Base-by-base conservation (phyloP, 2,329 filamentous ascomycete genomes). In the Trichophyton equinum region DNA sequence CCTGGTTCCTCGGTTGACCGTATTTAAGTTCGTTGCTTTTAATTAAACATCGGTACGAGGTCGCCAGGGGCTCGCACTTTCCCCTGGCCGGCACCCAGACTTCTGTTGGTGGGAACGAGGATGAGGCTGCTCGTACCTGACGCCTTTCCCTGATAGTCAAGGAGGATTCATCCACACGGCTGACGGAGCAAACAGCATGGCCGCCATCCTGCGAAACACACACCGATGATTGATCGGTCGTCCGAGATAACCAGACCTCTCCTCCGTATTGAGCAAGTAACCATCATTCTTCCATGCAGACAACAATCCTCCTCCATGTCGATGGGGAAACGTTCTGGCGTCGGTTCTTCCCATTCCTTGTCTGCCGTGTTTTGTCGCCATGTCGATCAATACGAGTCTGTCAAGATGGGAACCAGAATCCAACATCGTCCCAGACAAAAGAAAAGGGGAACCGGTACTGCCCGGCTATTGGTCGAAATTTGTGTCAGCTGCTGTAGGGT, bases 381-480 rank as follows among this genome's bases (percentile, higher is more conserved):
- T 55, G 51, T 55, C 51, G 51, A 55, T 55, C 51, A 55, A 55
- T 55, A 55, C 51, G 51, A 55, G 51, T 13, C 51, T 20, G 51
- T 36, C 30, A 7, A n/a, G 22, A 51, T 33, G 15, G 27, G 27
- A 55, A 18, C 51, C 51, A 55, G 51, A 36, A 3, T 9, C 30
- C 22, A 38, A 38, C 33, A 33, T 30, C 9, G 15, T 27, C 30
- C 25, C 40, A 27, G 20, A 22, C 18, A 20, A 20, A 47, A 30
- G 27, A 33, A 53, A 53, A 53, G 51, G 27, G 30, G 51, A 55
- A 4, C 27, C 15, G 6, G 51, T 18, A 15, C 4, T 8, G n/a
- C 15, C 13, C 6, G 4, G 25, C 30, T 36, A 55, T 55, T 55
- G 51, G 51, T 55, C 8, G 27, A 36, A 36, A 18, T 18, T 44